Conservation (phyloP, 768 basidiomycete species). For the Hebeloma cylindrosporum region DNA sequence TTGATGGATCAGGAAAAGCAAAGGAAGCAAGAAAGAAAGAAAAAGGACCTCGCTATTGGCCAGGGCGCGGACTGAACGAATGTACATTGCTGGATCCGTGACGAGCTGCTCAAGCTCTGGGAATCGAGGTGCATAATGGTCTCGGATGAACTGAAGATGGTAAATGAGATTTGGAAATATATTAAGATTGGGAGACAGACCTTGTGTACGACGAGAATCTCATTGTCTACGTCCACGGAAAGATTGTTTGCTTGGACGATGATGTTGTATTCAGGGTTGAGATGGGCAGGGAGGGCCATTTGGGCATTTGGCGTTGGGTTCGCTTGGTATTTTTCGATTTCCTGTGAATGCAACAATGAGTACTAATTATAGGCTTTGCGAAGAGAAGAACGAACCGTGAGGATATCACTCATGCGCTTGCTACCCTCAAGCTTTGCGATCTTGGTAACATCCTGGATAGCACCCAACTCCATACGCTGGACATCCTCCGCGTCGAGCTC, state of each 20-base stretch:
- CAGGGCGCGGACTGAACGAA: conserved; percentile 84
- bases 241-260: conserved; percentile 98
- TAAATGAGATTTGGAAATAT: conserved; percentile 13
- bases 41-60: conserved; percentile 71
- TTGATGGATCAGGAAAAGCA: conserved; percentile 1
- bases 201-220: conserved; percentile 96
- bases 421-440: conserved; percentile 89
- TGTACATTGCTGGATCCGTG: conserved; percentile 88
- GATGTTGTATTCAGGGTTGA: conserved; percentile 93
- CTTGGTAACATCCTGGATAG: conserved; percentile 80
- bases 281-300: conserved; percentile 76
- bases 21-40: conserved; percentile 5
- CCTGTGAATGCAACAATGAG: conserved; percentile 46
- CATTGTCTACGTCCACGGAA: conserved; percentile 97
- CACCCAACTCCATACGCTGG: conserved; percentile 87
- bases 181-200: conserved; percentile 34
- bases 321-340: conserved; percentile 83
- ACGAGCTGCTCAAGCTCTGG: conserved; percentile 97
- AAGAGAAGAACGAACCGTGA: conserved; percentile 52
- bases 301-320: conserved; percentile 79
- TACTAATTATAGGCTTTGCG: background rate
- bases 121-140: conserved; percentile 94
- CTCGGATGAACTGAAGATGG: conserved; percentile 88
- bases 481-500: conserved; percentile 95
- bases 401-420: conserved; percentile 83